Percentiles rank a stretch among this genome's conserved stretches.
Evolutionary conservation across 495 filamentous ascomycete species (phyloP).

Genomic region (Aspergillus campestris): DNA sequence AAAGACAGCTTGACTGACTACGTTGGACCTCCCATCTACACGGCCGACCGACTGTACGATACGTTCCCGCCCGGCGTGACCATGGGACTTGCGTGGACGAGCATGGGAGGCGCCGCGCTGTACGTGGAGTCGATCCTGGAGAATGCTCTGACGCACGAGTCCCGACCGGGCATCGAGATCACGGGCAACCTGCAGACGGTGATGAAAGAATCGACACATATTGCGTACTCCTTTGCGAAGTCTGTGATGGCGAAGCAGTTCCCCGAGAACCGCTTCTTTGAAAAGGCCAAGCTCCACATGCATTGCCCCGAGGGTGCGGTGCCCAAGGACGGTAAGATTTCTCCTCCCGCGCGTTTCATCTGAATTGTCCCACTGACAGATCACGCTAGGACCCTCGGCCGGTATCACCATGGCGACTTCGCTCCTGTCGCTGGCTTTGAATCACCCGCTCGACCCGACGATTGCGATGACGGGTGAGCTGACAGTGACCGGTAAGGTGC

Average conservation of each 20-base stretch:
- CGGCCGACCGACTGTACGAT: slow-evolving; percentile 91
- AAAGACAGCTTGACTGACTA: slow-evolving; percentile 95
- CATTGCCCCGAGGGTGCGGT: slow-evolving; percentile 97
- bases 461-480: slow-evolving; percentile 98
- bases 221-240: slow-evolving; percentile 96
- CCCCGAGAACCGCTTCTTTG: slow-evolving; percentile 88
- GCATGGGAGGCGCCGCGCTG: slow-evolving; percentile 89
- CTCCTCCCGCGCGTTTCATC: not conserved
- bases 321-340: slow-evolving; percentile 71
- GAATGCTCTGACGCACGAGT: slow-evolving; percentile 58
- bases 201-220: slow-evolving; percentile 93
- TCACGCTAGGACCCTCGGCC: slow-evolving; percentile 60
- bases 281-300: slow-evolving; percentile 90
- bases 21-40: slow-evolving; percentile 93
- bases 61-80: slow-evolving; percentile 91
- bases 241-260: slow-evolving; percentile 75
- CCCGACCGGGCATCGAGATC: slow-evolving; percentile 70
- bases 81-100: slow-evolving; percentile 99
- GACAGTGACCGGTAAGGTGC: slow-evolving; percentile 93
- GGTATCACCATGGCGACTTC: slow-evolving; percentile 97
- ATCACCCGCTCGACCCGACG: slow-evolving; percentile 68
- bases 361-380: slow-evolving; percentile 9
- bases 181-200: slow-evolving; percentile 94
- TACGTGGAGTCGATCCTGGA: slow-evolving; percentile 98
- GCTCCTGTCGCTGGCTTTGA: slow-evolving; percentile 73